Evolutionary conservation across 1,139 yeast species (phyloP).

Genomic region (Suhomyces kunorum): DNA sequence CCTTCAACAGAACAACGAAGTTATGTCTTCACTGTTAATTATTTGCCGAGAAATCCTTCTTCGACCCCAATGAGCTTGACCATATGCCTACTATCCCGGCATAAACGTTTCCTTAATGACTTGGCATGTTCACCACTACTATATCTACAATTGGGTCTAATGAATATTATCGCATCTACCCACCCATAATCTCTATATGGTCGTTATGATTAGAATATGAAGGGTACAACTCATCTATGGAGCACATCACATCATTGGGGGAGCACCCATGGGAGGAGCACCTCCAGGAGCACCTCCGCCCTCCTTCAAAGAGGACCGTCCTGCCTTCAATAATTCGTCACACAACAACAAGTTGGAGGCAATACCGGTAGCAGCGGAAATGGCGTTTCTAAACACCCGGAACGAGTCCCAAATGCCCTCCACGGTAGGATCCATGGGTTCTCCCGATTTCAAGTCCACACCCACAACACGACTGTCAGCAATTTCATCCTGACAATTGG

Average conservation of each 20-base stretch:
- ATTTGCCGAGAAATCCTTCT: too few relatives aligned
- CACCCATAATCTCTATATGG: too few relatives aligned
- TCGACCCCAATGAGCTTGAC: too few relatives aligned
- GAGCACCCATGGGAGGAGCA: conserved; percentile 17
- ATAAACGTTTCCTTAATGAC: too few relatives aligned
- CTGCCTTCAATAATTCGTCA: conserved; percentile 96
- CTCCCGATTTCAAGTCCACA: conserved; percentile 86
- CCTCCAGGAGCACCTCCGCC: conserved; percentile 22
- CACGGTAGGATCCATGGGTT: conserved; percentile 90
- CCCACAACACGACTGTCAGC: conserved; percentile 85
- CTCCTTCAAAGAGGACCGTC: conserved; percentile 84
- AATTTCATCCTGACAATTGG: conserved; percentile 88
- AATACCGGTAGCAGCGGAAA: conserved; percentile 91
- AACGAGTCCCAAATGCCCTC: conserved; percentile 98
- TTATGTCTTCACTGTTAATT: too few relatives aligned
- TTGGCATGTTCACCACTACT: too few relatives aligned
- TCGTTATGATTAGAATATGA: conserved; percentile 1
- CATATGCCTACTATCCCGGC: too few relatives aligned
- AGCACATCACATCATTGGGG: conserved; percentile 20
- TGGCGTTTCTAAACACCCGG: conserved; percentile 89
- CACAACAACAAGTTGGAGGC: conserved; percentile 89
- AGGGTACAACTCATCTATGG: neutral
- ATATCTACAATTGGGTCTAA: too few relatives aligned
- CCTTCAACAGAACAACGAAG: too few relatives aligned
- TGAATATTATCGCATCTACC: too few relatives aligned